Conservation (phyloP, 2,329 filamentous ascomycete genomes). For the Coniosporium tulheliwenetii region DNA sequence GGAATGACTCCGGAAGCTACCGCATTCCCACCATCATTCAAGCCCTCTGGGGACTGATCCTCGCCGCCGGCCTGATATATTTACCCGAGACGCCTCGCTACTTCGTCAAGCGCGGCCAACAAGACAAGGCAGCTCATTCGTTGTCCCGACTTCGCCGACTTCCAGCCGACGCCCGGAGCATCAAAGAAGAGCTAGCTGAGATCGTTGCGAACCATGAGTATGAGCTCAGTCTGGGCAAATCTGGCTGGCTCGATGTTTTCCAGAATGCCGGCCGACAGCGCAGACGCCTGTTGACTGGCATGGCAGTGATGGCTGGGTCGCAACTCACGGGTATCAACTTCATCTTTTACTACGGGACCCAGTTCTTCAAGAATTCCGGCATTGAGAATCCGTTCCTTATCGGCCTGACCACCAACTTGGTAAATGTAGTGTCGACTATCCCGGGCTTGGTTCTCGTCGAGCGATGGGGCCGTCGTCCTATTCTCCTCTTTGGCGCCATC, state of each 20-base stretch:
- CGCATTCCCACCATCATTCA: conserved; percentile 29
- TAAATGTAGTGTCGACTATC: conserved; percentile 76
- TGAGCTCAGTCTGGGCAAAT: conserved; percentile 52
- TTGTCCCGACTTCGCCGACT: conserved; percentile 39
- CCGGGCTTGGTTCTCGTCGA: conserved; percentile 81
- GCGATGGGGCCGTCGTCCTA: conserved; percentile 60
- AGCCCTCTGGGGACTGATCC: conserved; percentile 26
- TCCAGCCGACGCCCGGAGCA: conserved; percentile 52
- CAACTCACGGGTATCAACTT: conserved; percentile 27
- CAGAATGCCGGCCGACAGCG: background rate
- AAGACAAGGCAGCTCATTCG: conserved; percentile 23
- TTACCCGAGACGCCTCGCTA: conserved; percentile 31
- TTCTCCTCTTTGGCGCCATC: conserved; percentile 62
- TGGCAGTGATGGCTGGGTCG: background rate
- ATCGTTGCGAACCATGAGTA: conserved; percentile 83
- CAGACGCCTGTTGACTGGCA: background rate
- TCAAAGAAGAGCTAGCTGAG: conserved; percentile 67
- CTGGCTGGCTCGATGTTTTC: conserved; percentile 43
- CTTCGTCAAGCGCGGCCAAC: conserved; percentile 23
- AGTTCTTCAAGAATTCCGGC: background rate
- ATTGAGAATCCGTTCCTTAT: conserved; percentile 60
- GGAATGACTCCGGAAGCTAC: conserved; percentile 50
- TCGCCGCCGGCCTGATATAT: conserved; percentile 26
- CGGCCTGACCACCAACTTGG: conserved; percentile 67
- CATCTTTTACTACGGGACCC: conserved; percentile 29